phyloP scores from a whole-genome alignment of 2,329 filamentous ascomycete species.

The Immersiporthe knoxdaviesiana region DNA sequence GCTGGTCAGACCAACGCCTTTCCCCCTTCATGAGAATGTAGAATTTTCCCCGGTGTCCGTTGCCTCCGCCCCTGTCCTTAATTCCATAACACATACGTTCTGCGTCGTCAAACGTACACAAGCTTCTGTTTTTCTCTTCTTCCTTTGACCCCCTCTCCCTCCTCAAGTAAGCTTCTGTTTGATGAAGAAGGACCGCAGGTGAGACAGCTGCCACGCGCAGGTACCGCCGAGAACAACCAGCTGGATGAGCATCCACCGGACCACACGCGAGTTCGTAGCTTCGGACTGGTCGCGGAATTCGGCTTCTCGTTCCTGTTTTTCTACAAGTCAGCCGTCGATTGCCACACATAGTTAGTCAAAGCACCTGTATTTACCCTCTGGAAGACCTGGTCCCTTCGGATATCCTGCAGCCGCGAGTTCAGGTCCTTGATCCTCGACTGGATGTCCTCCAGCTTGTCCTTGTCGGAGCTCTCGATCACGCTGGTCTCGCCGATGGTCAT shows the following conservation, averaged over 20 bases:
- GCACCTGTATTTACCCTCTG: conserved; percentile 66
- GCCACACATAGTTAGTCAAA: background rate
- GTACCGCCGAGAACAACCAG: conserved; percentile 81
- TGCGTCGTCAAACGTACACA: conserved; percentile 22
- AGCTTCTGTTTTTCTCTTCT: background rate
- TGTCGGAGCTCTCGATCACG: conserved; percentile 91
- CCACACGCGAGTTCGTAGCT: conserved; percentile 84
- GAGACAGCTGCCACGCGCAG: conserved; percentile 95
- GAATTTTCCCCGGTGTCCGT: conserved; percentile 12
- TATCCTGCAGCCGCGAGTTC: conserved; percentile 84
- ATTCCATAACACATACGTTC: conserved; percentile 19
- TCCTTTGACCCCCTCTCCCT: background rate
- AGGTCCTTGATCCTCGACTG: conserved; percentile 86
- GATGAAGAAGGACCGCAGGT: conserved; percentile 97
- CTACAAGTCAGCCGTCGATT: conserved; percentile 14
- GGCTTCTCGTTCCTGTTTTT: conserved; percentile 82
- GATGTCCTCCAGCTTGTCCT: conserved; percentile 89
- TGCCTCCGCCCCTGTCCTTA: background rate
- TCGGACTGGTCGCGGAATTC: conserved; percentile 99
- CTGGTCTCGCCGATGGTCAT: conserved; percentile 93
- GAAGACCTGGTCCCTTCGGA: conserved; percentile 93
- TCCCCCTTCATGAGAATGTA: conserved; percentile 19
- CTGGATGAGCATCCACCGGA: conserved; percentile 93
- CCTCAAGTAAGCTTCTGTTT: conserved; percentile 94
- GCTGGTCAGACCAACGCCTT: conserved; percentile 19